Conservation (phyloP, 495 filamentous ascomycete genomes). For the Aspergillus bridgeri region DNA sequence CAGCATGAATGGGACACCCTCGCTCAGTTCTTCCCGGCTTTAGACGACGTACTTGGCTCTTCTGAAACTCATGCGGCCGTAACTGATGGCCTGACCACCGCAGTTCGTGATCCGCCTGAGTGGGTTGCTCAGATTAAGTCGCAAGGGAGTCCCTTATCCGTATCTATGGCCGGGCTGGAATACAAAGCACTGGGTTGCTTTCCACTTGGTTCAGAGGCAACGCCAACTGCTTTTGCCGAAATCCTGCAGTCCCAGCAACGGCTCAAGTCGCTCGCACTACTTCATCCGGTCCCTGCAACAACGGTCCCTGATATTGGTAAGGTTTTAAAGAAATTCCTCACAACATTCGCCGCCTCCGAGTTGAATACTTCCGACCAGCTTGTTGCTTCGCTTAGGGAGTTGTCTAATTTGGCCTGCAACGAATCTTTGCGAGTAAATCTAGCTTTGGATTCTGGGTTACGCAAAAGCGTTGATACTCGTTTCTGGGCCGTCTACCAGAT, state of each 20-base stretch:
- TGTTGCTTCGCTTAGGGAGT: slow-evolving; percentile 28
- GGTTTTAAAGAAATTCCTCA: slow-evolving; percentile 32
- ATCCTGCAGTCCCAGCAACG: slow-evolving; percentile 49
- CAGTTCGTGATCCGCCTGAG: slow-evolving; percentile 36
- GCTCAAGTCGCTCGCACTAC: slow-evolving; percentile 42
- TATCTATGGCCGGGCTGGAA: slow-evolving; percentile 42
- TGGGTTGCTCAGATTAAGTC: slow-evolving; percentile 38
- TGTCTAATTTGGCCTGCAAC: slow-evolving; percentile 28
- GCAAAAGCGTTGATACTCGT: slow-evolving; percentile 41
- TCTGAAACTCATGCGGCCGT: slow-evolving; percentile 15
- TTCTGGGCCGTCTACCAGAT: slow-evolving; percentile 56
- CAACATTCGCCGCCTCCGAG: slow-evolving; percentile 15
- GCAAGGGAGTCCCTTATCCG: slow-evolving; percentile 45
- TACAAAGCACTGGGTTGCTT: slow-evolving; percentile 54
- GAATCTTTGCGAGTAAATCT: slow-evolving; percentile 36
- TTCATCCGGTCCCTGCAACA: slow-evolving; percentile 40
- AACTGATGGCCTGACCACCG: slow-evolving; percentile 7
- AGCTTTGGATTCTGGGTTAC: slow-evolving; percentile 55
- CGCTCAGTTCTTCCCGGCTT: slow-evolving; percentile 23
- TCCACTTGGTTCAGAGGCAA: slow-evolving; percentile 49
- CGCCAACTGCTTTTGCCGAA: slow-evolving; percentile 42
- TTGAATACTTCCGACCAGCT: slow-evolving; percentile 20
- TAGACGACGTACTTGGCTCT: slow-evolving; percentile 28
- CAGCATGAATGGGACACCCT: slow-evolving; percentile 29
- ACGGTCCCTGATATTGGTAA: slow-evolving; percentile 34